Conservation (phyloP, 331 rosid genomes). For the Quercus tomentella region DNA sequence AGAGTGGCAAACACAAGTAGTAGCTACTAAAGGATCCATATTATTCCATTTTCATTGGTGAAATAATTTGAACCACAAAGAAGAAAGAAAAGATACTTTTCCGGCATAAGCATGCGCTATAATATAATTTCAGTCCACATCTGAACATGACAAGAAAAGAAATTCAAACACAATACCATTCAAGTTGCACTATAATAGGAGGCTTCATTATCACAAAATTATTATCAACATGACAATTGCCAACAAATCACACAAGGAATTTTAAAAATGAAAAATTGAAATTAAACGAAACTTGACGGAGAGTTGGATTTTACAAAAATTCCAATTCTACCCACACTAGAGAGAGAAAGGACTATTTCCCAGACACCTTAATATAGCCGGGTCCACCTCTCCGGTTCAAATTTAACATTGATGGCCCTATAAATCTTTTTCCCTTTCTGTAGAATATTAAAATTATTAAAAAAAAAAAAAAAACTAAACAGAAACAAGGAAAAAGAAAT, state of each 20-base stretch:
- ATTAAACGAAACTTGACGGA: slow-evolving; percentile 2
- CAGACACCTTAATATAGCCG: slow-evolving; percentile 79
- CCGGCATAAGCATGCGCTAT: background rate
- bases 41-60: too few relatives aligned
- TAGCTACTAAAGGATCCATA: background rate
- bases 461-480: background rate
- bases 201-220: slow-evolving; percentile 28
- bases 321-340: slow-evolving; percentile 34
- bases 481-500: slow-evolving; percentile 17
- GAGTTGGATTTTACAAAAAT: slow-evolving; percentile 55
- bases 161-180: slow-evolving; percentile 10
- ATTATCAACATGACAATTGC: slow-evolving; percentile 16
- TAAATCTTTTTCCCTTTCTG: slow-evolving; percentile 19
- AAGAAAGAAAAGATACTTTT: background rate
- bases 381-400: slow-evolving; percentile 51
- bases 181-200: background rate
- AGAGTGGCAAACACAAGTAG: background rate
- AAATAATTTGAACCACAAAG: slow-evolving; percentile 6
- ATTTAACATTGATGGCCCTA: slow-evolving; percentile 20
- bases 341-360: slow-evolving; percentile 42
- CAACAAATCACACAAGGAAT: slow-evolving; percentile 14
- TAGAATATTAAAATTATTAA: background rate
- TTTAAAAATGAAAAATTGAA: background rate
- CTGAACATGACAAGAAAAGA: background rate
- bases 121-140: background rate